A percentile compares a stretch with the other conserved stretches of the same genome.
phyloP scores from a whole-genome alignment of 1,284 basidiomycete genomes.

The Pascua sp. region DNA sequence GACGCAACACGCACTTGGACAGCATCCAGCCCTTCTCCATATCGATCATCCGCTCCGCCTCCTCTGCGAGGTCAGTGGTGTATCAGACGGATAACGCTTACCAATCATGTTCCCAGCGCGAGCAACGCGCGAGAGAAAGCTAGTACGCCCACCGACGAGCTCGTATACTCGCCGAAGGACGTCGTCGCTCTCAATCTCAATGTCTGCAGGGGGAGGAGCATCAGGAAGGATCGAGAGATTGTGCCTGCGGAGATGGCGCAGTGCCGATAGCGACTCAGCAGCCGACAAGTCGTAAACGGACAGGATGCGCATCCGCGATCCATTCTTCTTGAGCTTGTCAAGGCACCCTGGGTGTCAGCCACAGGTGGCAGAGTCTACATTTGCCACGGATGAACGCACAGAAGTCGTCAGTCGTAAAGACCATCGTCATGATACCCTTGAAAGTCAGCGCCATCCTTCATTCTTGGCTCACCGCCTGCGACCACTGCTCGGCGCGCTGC shows the following conservation, averaged over 20 bases:
- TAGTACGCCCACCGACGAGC: constrained; percentile 70
- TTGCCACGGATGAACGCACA: constrained; percentile 48
- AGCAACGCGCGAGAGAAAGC: constrained; percentile 66
- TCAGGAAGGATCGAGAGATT: constrained; percentile 18
- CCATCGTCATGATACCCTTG: constrained; percentile 68
- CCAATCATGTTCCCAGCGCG: constrained; percentile 60
- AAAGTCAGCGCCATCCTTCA: constrained; percentile 8
- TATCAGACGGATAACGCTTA: constrained; percentile 9
- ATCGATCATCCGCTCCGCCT: constrained; percentile 61
- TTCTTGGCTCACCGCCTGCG: constrained; percentile 62
- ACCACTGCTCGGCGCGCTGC: constrained; percentile 78
- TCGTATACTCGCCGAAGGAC: constrained; percentile 57
- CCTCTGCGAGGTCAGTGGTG: constrained; percentile 33
- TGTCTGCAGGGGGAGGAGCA: constrained; percentile 14
- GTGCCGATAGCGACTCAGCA: constrained; percentile 62
- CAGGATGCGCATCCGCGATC: constrained; percentile 69
- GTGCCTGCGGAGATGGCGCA: constrained; percentile 56
- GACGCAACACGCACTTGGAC: constrained; percentile 49
- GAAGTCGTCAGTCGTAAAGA: constrained; percentile 77
- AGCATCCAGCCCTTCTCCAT: constrained; percentile 75
- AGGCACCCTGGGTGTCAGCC: constrained; percentile 52
- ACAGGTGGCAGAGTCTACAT: too few species aligned
- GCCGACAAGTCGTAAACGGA: constrained; percentile 67
- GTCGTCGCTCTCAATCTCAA: constrained; percentile 40
- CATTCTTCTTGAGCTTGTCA: constrained; percentile 56